These are phyloP conservation scores for Vickermania spadyakhi DNA, from an alignment of 208 protist genomes.

Conservation along the genomic window DNA sequence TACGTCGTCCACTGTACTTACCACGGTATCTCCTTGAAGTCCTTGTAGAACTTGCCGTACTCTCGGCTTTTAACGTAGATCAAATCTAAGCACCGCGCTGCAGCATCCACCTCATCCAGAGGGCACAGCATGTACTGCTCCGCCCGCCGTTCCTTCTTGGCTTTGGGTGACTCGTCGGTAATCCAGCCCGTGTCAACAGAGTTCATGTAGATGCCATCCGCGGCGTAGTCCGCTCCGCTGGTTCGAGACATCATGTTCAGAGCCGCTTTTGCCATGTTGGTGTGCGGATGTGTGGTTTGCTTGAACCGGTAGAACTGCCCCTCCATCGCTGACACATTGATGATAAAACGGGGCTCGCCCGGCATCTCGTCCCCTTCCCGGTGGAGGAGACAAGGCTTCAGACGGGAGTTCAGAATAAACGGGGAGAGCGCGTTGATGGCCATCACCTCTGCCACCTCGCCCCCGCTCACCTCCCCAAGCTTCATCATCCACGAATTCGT, in stretches of 20 bases:
- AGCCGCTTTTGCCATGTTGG: slow-evolving; percentile 98
- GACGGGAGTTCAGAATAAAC: slow-evolving; percentile 91
- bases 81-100: slow-evolving; percentile 92
- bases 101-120: slow-evolving; percentile 94
- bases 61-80: slow-evolving; percentile 78
- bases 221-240: slow-evolving; percentile 83
- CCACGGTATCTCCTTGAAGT: slow-evolving; percentile 85
- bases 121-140: slow-evolving; percentile 67
- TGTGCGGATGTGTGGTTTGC: slow-evolving; percentile 94
- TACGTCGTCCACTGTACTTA: slow-evolving; percentile 20
- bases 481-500: slow-evolving; percentile 90
- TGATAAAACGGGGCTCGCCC: slow-evolving; percentile 86
- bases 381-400: slow-evolving; percentile 83
- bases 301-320: slow-evolving; percentile 93
- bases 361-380: slow-evolving; percentile 42
- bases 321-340: slow-evolving; percentile 98
- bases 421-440: slow-evolving; percentile 96
- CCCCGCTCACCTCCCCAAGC: slow-evolving; percentile 83
- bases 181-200: slow-evolving; percentile 98
- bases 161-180: slow-evolving; percentile 91
- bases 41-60: slow-evolving; percentile 88
- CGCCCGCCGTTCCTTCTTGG: slow-evolving; percentile 71
- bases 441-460: slow-evolving; percentile 93
- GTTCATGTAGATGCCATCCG: slow-evolving; percentile 95
- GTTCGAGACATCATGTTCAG: slow-evolving; percentile 99